Evolutionary conservation across 805 yeast species (phyloP).

Genomic region (Wickerhamiella sorbophila): DNA sequence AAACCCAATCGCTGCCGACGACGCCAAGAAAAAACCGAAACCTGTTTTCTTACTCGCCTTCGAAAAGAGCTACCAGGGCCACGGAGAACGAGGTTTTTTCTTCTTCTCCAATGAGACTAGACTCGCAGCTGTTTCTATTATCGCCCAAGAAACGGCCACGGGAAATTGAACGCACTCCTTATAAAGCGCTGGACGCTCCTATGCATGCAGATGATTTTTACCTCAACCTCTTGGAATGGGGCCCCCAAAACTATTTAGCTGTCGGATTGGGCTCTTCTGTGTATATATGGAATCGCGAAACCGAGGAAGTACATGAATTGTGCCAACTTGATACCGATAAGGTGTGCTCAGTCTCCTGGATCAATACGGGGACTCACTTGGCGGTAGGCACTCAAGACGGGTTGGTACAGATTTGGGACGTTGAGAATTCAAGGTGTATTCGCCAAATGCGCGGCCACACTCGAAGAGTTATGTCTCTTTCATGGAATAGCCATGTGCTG

Average conservation of each 20-base stretch:
- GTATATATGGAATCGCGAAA: conserved; percentile 78
- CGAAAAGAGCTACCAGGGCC: conserved; percentile 16
- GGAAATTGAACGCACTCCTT: conserved; percentile 72
- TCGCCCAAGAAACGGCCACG: conserved; percentile 74
- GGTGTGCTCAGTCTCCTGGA: conserved; percentile 82
- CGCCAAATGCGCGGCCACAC: conserved; percentile 88
- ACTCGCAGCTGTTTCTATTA: conserved; percentile 61
- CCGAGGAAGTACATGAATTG: conserved; percentile 68
- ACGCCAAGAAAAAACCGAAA: conserved; percentile 14
- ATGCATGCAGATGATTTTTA: conserved; percentile 89
- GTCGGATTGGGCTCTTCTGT: conserved; percentile 84
- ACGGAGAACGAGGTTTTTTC: conserved; percentile 38
- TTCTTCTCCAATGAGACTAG: conserved; percentile 24
- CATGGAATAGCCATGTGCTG: conserved; percentile 88
- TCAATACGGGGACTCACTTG: conserved; percentile 83
- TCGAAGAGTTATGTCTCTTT: conserved; percentile 68
- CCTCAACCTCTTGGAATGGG: conserved; percentile 89
- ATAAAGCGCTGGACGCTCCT: conserved; percentile 90
- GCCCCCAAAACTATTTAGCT: conserved; percentile 71
- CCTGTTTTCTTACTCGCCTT: conserved; percentile 10
- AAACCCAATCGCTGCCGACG: conserved; percentile 13
- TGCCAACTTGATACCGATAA: conserved; percentile 56
- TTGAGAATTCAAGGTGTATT: conserved; percentile 61
- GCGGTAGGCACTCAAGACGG: conserved; percentile 88
- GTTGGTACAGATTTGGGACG: conserved; percentile 90